phyloP scores from a whole-genome alignment of 2,329 filamentous ascomycete genomes.

The Apiospora kogelbergensis region DNA sequence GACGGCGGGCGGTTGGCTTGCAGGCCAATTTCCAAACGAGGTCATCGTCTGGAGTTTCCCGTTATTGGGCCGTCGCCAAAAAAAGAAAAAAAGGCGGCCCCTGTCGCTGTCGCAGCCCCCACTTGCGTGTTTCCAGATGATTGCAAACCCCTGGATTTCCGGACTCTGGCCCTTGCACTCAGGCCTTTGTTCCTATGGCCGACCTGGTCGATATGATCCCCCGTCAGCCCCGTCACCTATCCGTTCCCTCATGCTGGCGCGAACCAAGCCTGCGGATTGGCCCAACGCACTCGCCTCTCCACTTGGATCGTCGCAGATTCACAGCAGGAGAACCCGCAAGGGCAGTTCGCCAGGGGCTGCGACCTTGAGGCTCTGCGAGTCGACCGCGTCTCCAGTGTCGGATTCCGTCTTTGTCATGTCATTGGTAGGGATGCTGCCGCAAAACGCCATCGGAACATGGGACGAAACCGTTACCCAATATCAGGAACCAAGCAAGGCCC shows the following conservation, averaged over 20 bases:
- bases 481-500: slow-evolving; percentile 1
- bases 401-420: not conserved
- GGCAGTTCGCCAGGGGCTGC: not conserved
- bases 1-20: not conserved
- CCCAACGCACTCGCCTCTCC: not conserved
- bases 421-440: not conserved
- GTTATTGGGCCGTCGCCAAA: not conserved
- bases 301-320: not conserved
- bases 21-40: not conserved
- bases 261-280: not conserved
- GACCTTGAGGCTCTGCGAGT: not conserved
- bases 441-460: not conserved
- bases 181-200: not conserved
- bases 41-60: not conserved
- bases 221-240: not conserved
- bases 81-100: no score
- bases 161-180: not conserved
- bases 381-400: not conserved
- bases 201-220: slow-evolving; percentile 3
- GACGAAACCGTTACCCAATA: slow-evolving; percentile 6
- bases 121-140: not conserved
- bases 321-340: not conserved
- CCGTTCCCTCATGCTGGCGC: not conserved
- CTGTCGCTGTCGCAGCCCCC: not conserved
- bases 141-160: not conserved